phyloP scores from a whole-genome alignment of 139 green algal genomes.

The Trebouxia sp. region DNA sequence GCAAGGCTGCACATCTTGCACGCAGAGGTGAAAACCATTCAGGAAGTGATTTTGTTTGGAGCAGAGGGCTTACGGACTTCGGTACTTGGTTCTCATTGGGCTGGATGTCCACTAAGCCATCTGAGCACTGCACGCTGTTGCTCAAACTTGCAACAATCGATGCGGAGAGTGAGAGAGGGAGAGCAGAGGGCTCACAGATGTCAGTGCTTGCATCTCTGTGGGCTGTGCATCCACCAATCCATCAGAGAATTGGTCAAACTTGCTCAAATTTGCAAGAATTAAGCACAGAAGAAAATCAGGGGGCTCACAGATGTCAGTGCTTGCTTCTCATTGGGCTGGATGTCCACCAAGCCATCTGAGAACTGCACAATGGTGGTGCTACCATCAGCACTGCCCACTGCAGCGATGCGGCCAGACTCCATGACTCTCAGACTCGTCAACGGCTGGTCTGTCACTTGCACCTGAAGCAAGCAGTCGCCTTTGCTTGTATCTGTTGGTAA shows the following conservation, averaged over 20 bases:
- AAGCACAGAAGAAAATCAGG: not conserved
- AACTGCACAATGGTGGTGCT: constrained; percentile 76
- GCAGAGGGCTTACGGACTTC: constrained; percentile 32
- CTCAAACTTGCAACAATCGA: not conserved
- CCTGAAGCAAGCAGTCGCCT: too few relatives aligned
- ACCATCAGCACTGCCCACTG: constrained; percentile 75
- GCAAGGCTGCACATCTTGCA: too few relatives aligned
- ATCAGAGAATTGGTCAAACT: constrained; percentile 62
- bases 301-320: constrained; percentile 52
- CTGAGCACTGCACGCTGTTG: constrained; percentile 75
- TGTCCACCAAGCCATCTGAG: constrained; percentile 66
- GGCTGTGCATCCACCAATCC: not conserved
- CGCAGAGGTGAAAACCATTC: too few relatives aligned
- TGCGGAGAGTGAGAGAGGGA: too few relatives aligned
- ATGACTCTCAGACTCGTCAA: constrained; percentile 72
- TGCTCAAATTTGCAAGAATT: not conserved
- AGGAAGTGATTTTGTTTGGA: too few relatives aligned
- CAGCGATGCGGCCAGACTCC: constrained; percentile 62
- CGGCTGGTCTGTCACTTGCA: constrained; percentile 59
- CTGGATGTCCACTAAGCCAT: constrained; percentile 71
- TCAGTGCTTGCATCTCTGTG: not conserved
- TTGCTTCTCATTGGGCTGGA: constrained; percentile 83
- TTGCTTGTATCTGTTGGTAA: too few relatives aligned
- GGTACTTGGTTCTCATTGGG: constrained; percentile 83
- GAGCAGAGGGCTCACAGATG: not conserved